A percentile compares a stretch with the other conserved stretches of the same genome.
Evolutionary conservation across 768 basidiomycete genomes (phyloP).

Genomic region (Russula brevipes): DNA sequence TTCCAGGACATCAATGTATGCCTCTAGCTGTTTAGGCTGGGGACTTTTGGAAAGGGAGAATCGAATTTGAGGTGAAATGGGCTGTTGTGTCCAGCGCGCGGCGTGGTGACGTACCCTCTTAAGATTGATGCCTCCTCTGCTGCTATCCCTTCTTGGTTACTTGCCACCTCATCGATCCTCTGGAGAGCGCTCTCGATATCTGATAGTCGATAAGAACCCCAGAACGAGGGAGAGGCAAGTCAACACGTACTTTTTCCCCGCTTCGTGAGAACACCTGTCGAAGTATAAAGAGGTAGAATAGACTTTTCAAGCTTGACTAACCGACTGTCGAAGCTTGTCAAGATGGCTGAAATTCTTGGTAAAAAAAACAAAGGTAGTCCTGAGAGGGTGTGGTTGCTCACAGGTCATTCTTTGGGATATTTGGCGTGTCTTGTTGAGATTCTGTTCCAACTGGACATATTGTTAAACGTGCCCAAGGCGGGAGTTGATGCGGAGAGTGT

Average conservation of each 20-base stretch:
- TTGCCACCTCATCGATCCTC: slow-evolving; percentile 76
- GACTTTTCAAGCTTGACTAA: slow-evolving; percentile 81
- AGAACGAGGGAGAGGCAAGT: neutral
- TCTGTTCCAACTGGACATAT: slow-evolving; percentile 66
- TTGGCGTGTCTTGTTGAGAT: slow-evolving; percentile 78
- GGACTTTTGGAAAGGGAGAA: slow-evolving; percentile 43
- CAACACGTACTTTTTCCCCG: slow-evolving; percentile 59
- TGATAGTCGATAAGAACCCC: slow-evolving; percentile 29
- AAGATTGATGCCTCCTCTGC: slow-evolving; percentile 76
- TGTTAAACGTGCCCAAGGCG: neutral
- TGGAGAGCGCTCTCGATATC: slow-evolving; percentile 76
- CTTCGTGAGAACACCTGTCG: slow-evolving; percentile 69
- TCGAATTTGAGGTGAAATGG: neutral
- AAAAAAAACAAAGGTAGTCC: slow-evolving; percentile 1
- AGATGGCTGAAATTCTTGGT: slow-evolving; percentile 53
- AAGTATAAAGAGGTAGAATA: slow-evolving; percentile 75
- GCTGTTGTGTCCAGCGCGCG: no score
- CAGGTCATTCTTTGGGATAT: slow-evolving; percentile 84
- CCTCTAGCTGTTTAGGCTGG: slow-evolving; percentile 57
- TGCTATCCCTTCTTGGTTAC: slow-evolving; percentile 67
- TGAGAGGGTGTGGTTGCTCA: slow-evolving; percentile 35
- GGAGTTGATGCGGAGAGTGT: neutral
- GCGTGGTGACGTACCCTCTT: slow-evolving; percentile 51
- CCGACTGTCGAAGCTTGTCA: slow-evolving; percentile 79
- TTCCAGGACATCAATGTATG: slow-evolving; percentile 68